phyloP scores from a whole-genome alignment of 1,139 yeast genomes.

The Petasospora fabianii region DNA sequence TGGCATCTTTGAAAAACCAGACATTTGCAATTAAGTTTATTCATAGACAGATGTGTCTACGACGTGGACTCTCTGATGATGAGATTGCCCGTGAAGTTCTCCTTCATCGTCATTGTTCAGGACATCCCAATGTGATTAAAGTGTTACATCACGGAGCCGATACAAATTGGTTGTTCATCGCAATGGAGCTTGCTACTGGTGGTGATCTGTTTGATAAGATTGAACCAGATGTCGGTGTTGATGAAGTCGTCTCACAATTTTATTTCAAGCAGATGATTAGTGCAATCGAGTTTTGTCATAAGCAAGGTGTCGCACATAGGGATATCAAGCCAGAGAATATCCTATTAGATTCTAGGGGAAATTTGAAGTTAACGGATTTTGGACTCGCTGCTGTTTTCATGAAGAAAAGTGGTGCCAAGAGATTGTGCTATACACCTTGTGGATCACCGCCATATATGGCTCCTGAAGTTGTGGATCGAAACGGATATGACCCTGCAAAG shows the following conservation, averaged over 20 bases:
- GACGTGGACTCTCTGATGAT: slow-evolving; percentile 42
- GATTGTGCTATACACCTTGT: slow-evolving; percentile 54
- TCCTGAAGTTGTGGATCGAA: slow-evolving; percentile 52
- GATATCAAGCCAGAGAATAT: slow-evolving; percentile 90
- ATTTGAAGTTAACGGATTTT: slow-evolving; percentile 64
- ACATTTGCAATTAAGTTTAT: slow-evolving; percentile 56
- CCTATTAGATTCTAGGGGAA: slow-evolving; percentile 64
- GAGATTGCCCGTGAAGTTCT: slow-evolving; percentile 49
- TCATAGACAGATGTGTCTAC: slow-evolving; percentile 43
- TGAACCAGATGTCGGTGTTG: slow-evolving; percentile 70
- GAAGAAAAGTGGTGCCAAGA: slow-evolving; percentile 47
- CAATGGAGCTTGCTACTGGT: slow-evolving; percentile 62
- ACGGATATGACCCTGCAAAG: slow-evolving; percentile 47
- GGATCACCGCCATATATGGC: slow-evolving; percentile 75
- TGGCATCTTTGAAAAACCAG: slow-evolving; percentile 30
- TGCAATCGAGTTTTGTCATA: slow-evolving; percentile 58
- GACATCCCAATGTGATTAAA: slow-evolving; percentile 55
- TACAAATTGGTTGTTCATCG: slow-evolving; percentile 54
- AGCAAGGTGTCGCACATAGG: slow-evolving; percentile 76
- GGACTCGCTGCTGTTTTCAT: slow-evolving; percentile 60
- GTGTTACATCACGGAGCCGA: slow-evolving; percentile 50
- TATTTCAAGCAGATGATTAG: slow-evolving; percentile 60
- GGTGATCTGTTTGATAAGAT: slow-evolving; percentile 74
- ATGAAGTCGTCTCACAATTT: slow-evolving; percentile 61
- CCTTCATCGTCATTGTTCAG: slow-evolving; percentile 51